A percentile compares a stretch with the other conserved stretches of the same genome.
These are phyloP conservation scores for Aspergillus steynii DNA, from an alignment of 495 filamentous ascomycete species.

Conservation along the genomic window DNA sequence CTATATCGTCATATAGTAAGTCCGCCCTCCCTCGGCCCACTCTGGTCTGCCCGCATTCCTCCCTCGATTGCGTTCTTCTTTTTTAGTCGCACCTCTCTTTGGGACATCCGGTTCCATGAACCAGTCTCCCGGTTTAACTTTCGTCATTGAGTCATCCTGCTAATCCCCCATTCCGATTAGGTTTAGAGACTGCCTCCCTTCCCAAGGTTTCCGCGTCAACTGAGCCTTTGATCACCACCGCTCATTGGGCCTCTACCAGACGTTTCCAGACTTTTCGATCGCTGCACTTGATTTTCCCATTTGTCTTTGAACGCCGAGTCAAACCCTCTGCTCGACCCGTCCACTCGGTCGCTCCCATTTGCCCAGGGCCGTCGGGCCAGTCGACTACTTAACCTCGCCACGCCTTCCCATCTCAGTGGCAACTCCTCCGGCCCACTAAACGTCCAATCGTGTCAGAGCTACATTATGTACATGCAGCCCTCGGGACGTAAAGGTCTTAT, in stretches of 20 bases:
- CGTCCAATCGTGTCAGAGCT: slow-evolving; percentile 23
- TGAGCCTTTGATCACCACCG: background rate
- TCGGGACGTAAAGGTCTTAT: slow-evolving; percentile 49
- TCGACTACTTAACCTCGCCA: slow-evolving; percentile 33
- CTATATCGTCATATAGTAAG: slow-evolving; percentile 4
- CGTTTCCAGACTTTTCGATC: slow-evolving; percentile 40
- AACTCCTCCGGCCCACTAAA: slow-evolving; percentile 24
- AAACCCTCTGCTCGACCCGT: slow-evolving; percentile 1
- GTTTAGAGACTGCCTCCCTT: background rate
- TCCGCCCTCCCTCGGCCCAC: background rate
- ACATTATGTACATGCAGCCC: slow-evolving; percentile 50
- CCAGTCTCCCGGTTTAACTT: background rate
- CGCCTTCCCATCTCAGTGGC: slow-evolving; percentile 33
- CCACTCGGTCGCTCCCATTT: slow-evolving; percentile 14
- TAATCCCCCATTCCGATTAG: background rate
- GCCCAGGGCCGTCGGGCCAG: slow-evolving; percentile 22
- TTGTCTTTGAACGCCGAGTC: background rate
- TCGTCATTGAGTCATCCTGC: background rate
- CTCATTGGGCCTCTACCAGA: slow-evolving; percentile 19
- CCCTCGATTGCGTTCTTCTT: background rate
- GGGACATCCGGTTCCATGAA: background rate
- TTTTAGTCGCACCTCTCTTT: background rate
- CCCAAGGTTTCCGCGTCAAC: slow-evolving; percentile 7
- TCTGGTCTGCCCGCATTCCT: background rate
- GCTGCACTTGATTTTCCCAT: background rate